Conservation (phyloP, 176 grass and related monocot species). For the Pontederia paniculata region DNA sequence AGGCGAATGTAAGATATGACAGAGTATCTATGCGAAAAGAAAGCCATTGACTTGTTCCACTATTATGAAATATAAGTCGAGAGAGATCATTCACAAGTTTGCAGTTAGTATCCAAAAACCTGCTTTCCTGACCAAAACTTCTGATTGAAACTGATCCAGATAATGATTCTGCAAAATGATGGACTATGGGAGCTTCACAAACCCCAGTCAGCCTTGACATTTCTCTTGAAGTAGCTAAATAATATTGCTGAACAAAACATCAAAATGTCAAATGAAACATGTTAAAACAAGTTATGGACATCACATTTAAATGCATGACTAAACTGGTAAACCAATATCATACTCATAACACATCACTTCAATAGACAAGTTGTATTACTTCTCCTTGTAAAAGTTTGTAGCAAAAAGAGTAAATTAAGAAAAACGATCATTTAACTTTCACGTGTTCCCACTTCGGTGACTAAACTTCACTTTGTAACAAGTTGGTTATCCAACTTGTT, state of each 20-base stretch:
- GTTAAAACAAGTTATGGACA: too few species aligned
- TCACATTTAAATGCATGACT: too few species aligned
- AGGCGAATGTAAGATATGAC: conserved; percentile 49
- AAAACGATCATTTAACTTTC: too few species aligned
- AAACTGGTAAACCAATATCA: too few species aligned
- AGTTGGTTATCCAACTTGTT: too few species aligned
- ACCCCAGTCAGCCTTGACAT: conserved; percentile 56
- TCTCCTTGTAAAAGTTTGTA: too few species aligned
- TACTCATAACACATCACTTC: too few species aligned
- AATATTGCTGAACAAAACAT: conserved; percentile 42
- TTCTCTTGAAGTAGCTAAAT: conserved; percentile 68
- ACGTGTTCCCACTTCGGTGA: too few species aligned
- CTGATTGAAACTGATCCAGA: conserved; percentile 75
- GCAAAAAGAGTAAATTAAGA: too few species aligned
- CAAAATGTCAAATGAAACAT: too few species aligned
- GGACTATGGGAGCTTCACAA: conserved; percentile 83
- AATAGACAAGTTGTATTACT: too few species aligned
- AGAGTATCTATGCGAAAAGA: conserved; percentile 55
- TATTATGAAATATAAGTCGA: conserved; percentile 60
- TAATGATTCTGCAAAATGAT: conserved; percentile 86
- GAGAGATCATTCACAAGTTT: conserved; percentile 57
- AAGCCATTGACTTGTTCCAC: conserved; percentile 63
- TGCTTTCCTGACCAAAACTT: conserved; percentile 63
- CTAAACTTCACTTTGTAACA: too few species aligned
- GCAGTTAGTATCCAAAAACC: conserved; percentile 51